Evolutionary conservation across 352 stramenopile genomes (phyloP).

Genomic region (Globisporangium apiculatum): DNA sequence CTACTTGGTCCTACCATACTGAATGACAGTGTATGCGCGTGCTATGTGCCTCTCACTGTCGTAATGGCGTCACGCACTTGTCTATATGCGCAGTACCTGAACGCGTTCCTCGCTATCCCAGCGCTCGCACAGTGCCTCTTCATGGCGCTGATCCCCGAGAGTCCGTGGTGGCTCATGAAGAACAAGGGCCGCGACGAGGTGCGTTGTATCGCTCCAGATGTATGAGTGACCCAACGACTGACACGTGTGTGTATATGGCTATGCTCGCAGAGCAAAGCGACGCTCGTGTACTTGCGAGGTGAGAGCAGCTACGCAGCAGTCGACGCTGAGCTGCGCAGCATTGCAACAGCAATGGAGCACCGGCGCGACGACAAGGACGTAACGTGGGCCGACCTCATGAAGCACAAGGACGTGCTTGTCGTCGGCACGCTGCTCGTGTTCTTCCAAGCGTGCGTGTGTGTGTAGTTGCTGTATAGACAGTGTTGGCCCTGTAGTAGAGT

Average conservation of each 20-base stretch:
- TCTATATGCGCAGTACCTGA: conserved; percentile 42
- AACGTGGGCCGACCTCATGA: conserved; percentile 45
- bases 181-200: conserved; percentile 41
- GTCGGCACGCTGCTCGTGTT: conserved; percentile 66
- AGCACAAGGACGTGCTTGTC: conserved; percentile 48
- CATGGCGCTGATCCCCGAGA: conserved; percentile 69
- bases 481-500: no score
- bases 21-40: no score
- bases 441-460: conserved; percentile 53
- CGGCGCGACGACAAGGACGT: conserved; percentile 31
- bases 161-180: conserved; percentile 87
- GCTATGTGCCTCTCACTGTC: neutral
- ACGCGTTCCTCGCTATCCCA: conserved; percentile 61
- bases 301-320: conserved; percentile 25
- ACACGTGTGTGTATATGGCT: no score
- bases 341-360: conserved; percentile 56
- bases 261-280: conserved; percentile 14
- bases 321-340: conserved; percentile 56
- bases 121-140: conserved; percentile 52
- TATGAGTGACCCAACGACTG: no score
- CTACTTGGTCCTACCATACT: no score
- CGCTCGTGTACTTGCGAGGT: conserved; percentile 37
- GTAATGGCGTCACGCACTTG: neutral
- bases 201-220: neutral
- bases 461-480: neutral